Evolutionary conservation across 2,329 filamentous ascomycete species (phyloP).

Genomic region (Daldinia eschscholtzii): DNA sequence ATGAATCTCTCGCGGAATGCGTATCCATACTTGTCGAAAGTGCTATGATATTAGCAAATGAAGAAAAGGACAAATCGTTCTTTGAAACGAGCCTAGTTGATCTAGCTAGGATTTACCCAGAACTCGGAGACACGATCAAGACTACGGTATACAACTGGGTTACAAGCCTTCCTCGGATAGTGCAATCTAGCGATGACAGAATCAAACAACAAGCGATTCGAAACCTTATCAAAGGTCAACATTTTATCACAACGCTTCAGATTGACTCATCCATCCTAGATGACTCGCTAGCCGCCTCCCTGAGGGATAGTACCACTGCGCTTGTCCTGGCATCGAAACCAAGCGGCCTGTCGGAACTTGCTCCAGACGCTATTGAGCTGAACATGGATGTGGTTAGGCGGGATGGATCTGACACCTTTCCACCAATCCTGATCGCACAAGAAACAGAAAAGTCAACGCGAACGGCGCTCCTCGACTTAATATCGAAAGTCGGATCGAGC

Average conservation of each 20-base stretch:
- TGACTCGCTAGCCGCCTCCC: constrained; percentile 72
- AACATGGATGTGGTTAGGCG: constrained; percentile 48
- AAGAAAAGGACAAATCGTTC: constrained; percentile 59
- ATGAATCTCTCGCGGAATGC: constrained; percentile 77
- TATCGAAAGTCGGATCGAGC: constrained; percentile 67
- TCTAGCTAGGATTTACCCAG: constrained; percentile 71
- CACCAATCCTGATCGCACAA: constrained; percentile 71
- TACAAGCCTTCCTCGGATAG: constrained; percentile 80
- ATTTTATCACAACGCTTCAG: constrained; percentile 72
- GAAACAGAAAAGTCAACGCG: constrained; percentile 76
- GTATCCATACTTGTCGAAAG: constrained; percentile 82
- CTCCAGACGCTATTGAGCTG: constrained; percentile 49
- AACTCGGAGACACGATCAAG: constrained; percentile 74
- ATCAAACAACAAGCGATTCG: constrained; percentile 78
- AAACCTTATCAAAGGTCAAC: constrained; percentile 81
- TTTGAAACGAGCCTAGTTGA: constrained; percentile 68
- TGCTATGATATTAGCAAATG: constrained; percentile 75
- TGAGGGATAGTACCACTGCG: constrained; percentile 79
- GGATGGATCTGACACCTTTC: constrained; percentile 59
- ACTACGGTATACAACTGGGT: constrained; percentile 84
- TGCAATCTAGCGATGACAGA: constrained; percentile 87
- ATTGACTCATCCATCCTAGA: constrained; percentile 76
- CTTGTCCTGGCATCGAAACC: constrained; percentile 55
- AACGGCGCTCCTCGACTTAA: constrained; percentile 68
- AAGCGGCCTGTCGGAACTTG: constrained; percentile 52